Base-by-base conservation (phyloP, 2,329 filamentous ascomycete genomes). In the Colletotrichum tropicicola region DNA sequence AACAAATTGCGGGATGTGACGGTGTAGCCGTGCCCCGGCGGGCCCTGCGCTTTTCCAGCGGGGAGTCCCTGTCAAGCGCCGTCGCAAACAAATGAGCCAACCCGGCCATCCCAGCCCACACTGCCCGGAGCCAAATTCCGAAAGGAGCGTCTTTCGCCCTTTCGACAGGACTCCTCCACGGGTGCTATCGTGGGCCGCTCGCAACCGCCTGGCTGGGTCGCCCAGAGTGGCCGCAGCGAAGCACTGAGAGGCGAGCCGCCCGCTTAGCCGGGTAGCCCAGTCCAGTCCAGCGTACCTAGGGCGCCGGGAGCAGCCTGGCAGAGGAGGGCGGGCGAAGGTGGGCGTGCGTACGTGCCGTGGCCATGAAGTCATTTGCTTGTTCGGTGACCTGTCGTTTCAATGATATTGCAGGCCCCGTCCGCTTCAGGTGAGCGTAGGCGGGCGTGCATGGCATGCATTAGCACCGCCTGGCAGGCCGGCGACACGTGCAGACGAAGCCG, bases 61-160 rank as follows among this genome's bases (percentile, higher is more conserved):
- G 43, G 56, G 43, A 37, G n/a, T 37, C 57, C 57, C 58, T 69
- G 68, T 63, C 48, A 55, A 58, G 57, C 52, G 65, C 49, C 61
- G 68, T 70, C 58, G 63, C 65, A 64, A 67, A 70, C 66, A 65
- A 39, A 58, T 65, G 43, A 66, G 30, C 51, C 47, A 59, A 61
- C 12, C 73, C 60, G 39, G 43, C 13, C 32, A 39, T 48, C 47
- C 60, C 39, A 43, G 48, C 47, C 23, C 37, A n/a, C 45, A 23
- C 15, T 25, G 25, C 35, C 56, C 64, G 64, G 64, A 23, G 59
- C 25, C 60, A 37, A 35, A 27, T 45, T 54, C 60, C 64, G 60
- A 47, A 67, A 59, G 55, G 61, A 51, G 56, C 13, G n/a, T 35
- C 35, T 37, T 48, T 19, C 21, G 27, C 43, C 27, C 10, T 47